Evolutionary conservation across 768 basidiomycete genomes (phyloP), one percentile per base, ranked within the genome.

Genomic region (Rhodosporidiobolus sp.): DNA sequence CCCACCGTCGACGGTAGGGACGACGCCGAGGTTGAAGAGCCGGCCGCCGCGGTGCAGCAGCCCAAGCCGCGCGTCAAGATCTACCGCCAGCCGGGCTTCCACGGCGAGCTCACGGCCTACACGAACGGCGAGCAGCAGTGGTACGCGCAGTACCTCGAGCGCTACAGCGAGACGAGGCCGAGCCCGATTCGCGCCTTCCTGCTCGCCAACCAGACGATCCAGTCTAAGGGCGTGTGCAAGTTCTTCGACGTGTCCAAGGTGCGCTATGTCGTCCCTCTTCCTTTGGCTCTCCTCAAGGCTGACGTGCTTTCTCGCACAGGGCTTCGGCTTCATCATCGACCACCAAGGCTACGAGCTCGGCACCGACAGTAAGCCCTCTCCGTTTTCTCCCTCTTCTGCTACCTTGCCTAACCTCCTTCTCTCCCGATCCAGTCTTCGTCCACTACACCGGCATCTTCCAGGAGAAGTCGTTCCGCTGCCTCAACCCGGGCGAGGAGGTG

Each of bases 291-390:
- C 10, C n/a, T 16, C 16, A 10, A 34, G 7, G 14, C 46, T 61
- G 60, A 49, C 28, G 4, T 11, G 1, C 9, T 2, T 20, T 22
- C 3, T 17, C n/a, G 1, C 5, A 6, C 55, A 66, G 65, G 65
- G 65, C 46, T 66, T 50, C 32, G 65, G 65, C 26, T 66, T 34
- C 65, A 57, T 66, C 48, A 9, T 66, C 56, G 65, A 66, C 56
- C 30, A 46, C 45, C 28, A 34, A 12, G 28, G 14, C 48, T 43
- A 1, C 4, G 56, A 58, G 14, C 30, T 66, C 34, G 55, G 30
- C 9, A 26, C 45, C 24, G 65, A 58, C 19, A 46, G 56, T 66
- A 30, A 30, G 63, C 16, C 7, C 16, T 30, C 38, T 12, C 24
- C 28, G 16, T 35, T 34, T 30, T 0, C 12, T 20, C 16, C 55